These are phyloP conservation scores for Rhizopus stolonifer DNA, from an alignment of 371 early-diverging fungal genomes.

Conservation along the genomic window DNA sequence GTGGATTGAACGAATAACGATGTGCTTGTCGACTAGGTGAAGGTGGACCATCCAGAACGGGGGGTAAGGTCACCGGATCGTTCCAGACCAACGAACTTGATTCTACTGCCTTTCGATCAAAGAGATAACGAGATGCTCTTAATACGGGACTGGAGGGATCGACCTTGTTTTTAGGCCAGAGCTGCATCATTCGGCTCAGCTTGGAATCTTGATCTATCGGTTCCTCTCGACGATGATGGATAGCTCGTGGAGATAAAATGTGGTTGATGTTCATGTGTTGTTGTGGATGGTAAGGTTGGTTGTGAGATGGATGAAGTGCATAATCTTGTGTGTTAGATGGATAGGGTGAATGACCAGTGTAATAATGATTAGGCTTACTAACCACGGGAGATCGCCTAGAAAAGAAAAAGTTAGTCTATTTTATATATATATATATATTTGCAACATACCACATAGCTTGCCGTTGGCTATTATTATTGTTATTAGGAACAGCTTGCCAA, in stretches of 20 bases:
- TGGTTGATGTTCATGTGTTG: constrained; percentile 30
- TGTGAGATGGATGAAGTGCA: neutral
- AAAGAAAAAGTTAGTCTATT: neutral
- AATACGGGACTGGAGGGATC: constrained; percentile 4
- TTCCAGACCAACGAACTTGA: constrained; percentile 30
- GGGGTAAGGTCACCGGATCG: constrained; percentile 6
- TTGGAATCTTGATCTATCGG: constrained; percentile 17
- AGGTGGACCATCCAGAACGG: neutral
- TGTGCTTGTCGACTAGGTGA: neutral
- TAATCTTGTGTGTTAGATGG: neutral
- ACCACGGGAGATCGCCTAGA: constrained; percentile 17
- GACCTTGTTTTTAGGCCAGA: constrained; percentile 21
- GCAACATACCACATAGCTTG: neutral
- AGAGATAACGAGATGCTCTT: constrained; percentile 4
- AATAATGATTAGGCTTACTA: constrained; percentile 9
- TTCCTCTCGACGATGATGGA: neutral
- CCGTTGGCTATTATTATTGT: constrained; percentile 3
- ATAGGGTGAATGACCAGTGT: neutral
- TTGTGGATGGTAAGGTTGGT: constrained; percentile 5
- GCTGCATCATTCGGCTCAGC: constrained; percentile 18
- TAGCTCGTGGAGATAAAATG: constrained; percentile 30
- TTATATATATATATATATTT: neutral
- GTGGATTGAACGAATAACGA: constrained; percentile 2
- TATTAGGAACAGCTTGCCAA: constrained; percentile 21
- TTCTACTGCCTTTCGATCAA: constrained; percentile 22